These are phyloP conservation scores for Diversispora eburnea DNA, from an alignment of 192 early-diverging fungal species.

Conservation along the genomic window DNA sequence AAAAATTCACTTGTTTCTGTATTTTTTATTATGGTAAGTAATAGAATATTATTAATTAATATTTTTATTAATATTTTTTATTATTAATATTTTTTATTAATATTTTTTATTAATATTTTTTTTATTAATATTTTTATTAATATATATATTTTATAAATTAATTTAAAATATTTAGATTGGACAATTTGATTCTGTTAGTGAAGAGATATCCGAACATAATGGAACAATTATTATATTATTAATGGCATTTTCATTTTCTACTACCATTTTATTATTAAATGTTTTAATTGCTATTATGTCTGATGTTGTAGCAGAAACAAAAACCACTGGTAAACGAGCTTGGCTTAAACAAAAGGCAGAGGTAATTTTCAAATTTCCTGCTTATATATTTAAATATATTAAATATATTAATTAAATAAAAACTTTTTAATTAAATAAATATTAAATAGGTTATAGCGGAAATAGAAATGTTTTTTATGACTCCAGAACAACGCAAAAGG, in stretches of 20 bases:
- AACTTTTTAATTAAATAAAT: background rate
- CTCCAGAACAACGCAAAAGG: constrained; percentile 7
- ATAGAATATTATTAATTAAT: background rate
- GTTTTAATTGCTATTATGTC: constrained; percentile 17
- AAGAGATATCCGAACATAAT: background rate
- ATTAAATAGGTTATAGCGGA: background rate
- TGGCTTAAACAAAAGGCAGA: constrained; percentile 23
- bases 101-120: background rate
- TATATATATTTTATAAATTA: background rate
- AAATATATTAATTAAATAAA: background rate
- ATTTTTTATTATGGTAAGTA: constrained; percentile 3
- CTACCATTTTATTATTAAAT: constrained; percentile 18
- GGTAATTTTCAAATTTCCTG: background rate
- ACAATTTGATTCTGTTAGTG: background rate
- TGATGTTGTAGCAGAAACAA: constrained; percentile 7
- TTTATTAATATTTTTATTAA: background rate
- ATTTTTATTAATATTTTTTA: too few relatives aligned
- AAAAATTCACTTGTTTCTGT: background rate
- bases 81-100: background rate
- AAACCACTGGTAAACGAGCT: constrained; percentile 2
- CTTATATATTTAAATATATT: background rate
- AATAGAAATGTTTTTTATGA: constrained; percentile 11
- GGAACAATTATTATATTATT: background rate
- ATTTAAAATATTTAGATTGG: background rate
- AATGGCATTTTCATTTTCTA: constrained; percentile 16